Evolutionary conservation across 371 early-diverging fungal species (phyloP), one percentile per base, ranked within the genome.

Genomic region (Fennellomyces sp.): DNA sequence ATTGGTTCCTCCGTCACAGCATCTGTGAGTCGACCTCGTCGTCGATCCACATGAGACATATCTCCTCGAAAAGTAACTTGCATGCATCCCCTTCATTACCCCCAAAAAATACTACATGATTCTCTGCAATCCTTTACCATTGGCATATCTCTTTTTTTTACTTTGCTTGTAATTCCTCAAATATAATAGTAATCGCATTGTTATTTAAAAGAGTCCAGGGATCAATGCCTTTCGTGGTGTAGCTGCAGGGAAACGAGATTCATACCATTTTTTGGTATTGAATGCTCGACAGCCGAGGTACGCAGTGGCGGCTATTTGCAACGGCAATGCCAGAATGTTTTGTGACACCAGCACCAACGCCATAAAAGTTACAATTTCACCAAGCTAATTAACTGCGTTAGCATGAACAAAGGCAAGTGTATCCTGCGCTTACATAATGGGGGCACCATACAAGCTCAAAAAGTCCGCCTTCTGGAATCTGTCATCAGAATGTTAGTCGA

Each of bases 371-470:
- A 71, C 36, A 21, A 78, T 72, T 45, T 78, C 78, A 5, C 73
- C 69, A 1, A 64, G 36, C 78, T 78, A 56, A 23, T n/a, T 17
- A 57, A 45, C 27, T 15, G 17, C 15, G 11, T 17, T 17, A 1
- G 10, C 45, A 2, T 23, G 12, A 5, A 26, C 25, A 31, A 19
- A 21, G n/a, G 26, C 2, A 30, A n/a, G 10, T n/a, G n/a, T n/a
- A 6, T 0, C 26, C 41, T 29, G 28, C 35, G 12, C 72, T 67
- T 68, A 73, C 78, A 64, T 78, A 78, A 50, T 78, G 78, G 19
- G 78, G 78, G 50, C 78, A 78, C 78, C 78, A 78, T 5, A 67
- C 23, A 50, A 59, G 71, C 2, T 52, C 15, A 52, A 78, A 78
- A 3, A 78, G 49, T 2, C 69, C 78, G 2, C 41, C 51, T 10